Base-by-base conservation (phyloP, 129 eudicot species). In the Dittrichia graveolens region DNA sequence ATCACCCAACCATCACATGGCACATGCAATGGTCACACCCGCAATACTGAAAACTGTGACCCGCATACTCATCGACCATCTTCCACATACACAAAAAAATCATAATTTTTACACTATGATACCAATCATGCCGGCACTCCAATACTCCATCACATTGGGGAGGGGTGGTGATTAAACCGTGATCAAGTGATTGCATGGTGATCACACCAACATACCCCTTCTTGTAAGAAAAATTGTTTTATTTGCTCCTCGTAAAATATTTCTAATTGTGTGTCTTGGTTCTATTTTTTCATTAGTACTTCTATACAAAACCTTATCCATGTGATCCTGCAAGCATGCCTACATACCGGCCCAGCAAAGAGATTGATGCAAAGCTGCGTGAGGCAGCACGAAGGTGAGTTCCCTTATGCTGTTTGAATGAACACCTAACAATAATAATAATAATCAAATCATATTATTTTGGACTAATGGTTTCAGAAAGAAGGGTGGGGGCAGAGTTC, bases 311-410 rank as follows among this genome's bases (percentile, higher is more conserved):
- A 74, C 97, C 97, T 8, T 84, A 69, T 65, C 87, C 91, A 57
- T 91, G 96, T 50, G 90, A 88, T 63, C 88, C 92, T 5, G 75
- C 96, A 56, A 84, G 91, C 85, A 44, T 91, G 84, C 97, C 96
- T 6, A 83, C 82, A 73, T 91, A 82, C 78, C 87, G 93, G 40
- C 93, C 97, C 19, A 86, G 76, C 84, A 91, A 91, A 71, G 97
- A 91, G 83, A 84, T 91, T 24, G 92, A 88, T 83, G 93, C 96
- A 52, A 88, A 81, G 74, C 49, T 69, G 61, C 86, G 96, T 1
- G 96, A 88, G 56, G 90, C 85, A 14, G 80, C 74, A 56, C 73
- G 77, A 67, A 88, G 95, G 97, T 90, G 65, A 55, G 75, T 13
- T 73, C 39, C 54, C 42, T 74, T 64, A 5, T 5, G 12, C 61